Evolutionary conservation across 2,329 filamentous ascomycete genomes (phyloP).

Genomic region (Aureobasidium namibiae): DNA sequence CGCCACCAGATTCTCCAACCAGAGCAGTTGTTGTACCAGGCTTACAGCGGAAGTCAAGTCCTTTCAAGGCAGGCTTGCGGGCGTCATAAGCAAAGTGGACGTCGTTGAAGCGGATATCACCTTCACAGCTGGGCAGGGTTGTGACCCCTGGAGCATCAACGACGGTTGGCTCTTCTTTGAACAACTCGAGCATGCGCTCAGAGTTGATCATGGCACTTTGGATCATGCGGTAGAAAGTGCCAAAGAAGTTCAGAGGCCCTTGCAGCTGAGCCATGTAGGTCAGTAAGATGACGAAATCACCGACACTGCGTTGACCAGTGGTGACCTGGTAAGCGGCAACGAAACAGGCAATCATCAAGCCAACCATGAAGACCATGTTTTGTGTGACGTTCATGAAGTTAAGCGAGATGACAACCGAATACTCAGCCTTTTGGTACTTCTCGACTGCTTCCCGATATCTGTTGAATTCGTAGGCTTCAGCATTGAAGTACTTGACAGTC

Average conservation of each 20-base stretch:
- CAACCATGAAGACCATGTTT: constrained; percentile 55
- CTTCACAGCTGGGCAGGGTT: constrained; percentile 59
- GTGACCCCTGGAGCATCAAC: constrained; percentile 63
- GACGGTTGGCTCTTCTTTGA: constrained; percentile 92
- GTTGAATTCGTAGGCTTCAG: constrained; percentile 50
- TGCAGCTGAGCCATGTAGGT: constrained; percentile 70
- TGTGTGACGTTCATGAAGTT: constrained; percentile 55
- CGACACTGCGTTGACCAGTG: constrained; percentile 50
- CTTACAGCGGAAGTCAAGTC: constrained; percentile 74
- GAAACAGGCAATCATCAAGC: constrained; percentile 60
- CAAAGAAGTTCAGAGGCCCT: constrained; percentile 65
- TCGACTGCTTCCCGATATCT: constrained; percentile 49
- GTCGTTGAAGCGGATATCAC: constrained; percentile 78
- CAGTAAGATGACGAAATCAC: constrained; percentile 62
- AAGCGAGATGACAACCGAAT: constrained; percentile 47
- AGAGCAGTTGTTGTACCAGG: constrained; percentile 93
- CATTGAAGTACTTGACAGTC: constrained; percentile 59
- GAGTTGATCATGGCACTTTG: constrained; percentile 97
- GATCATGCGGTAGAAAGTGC: constrained; percentile 90
- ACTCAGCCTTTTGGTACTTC: constrained; percentile 51
- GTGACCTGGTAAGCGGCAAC: constrained; percentile 63
- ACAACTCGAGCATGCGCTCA: constrained; percentile 87
- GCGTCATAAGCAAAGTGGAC: constrained; percentile 87
- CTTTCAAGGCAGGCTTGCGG: constrained; percentile 74
- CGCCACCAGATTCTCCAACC: constrained; percentile 92